Conservation (phyloP, 495 filamentous ascomycete genomes). For the Xylaria curta region DNA sequence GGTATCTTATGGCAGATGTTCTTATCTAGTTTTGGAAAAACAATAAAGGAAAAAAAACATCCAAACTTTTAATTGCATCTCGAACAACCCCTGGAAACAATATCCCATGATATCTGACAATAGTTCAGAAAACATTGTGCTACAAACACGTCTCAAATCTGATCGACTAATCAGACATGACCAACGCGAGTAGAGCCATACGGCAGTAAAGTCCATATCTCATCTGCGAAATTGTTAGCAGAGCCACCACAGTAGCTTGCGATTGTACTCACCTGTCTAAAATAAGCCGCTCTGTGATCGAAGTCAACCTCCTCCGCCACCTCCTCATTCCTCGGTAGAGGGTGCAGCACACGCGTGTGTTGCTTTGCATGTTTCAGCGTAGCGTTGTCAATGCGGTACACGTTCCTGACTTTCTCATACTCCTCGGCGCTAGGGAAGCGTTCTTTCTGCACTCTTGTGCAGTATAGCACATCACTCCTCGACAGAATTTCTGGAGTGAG, state of each 20-base stretch:
- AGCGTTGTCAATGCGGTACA: slow-evolving; percentile 84
- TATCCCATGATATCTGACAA: neutral
- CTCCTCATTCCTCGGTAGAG: slow-evolving; percentile 90
- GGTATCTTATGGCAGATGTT: slow-evolving; percentile 40
- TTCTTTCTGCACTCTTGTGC: slow-evolving; percentile 95
- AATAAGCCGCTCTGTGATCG: slow-evolving; percentile 96
- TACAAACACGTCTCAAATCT: slow-evolving; percentile 3
- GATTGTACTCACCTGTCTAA: slow-evolving; percentile 83
- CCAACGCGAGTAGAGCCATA: slow-evolving; percentile 93
- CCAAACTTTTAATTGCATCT: slow-evolving; percentile 10
- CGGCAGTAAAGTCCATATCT: slow-evolving; percentile 95
- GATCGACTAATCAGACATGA: slow-evolving; percentile 66
- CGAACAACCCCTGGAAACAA: neutral
- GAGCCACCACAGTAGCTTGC: slow-evolving; percentile 19
- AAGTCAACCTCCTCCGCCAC: slow-evolving; percentile 95
- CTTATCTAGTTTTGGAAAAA: slow-evolving; percentile 32
- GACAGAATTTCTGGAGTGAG: slow-evolving; percentile 86
- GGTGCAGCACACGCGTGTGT: slow-evolving; percentile 94
- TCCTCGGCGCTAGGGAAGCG: slow-evolving; percentile 78
- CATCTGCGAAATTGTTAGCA: slow-evolving; percentile 74
- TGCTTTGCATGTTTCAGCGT: slow-evolving; percentile 91
- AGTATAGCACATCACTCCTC: slow-evolving; percentile 88
- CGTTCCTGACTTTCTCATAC: slow-evolving; percentile 86
- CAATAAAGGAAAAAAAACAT: neutral
- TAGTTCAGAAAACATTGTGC: neutral